Base-by-base conservation (phyloP, 2,329 filamentous ascomycete genomes). In the Pseudogymnoascus sp. region DNA sequence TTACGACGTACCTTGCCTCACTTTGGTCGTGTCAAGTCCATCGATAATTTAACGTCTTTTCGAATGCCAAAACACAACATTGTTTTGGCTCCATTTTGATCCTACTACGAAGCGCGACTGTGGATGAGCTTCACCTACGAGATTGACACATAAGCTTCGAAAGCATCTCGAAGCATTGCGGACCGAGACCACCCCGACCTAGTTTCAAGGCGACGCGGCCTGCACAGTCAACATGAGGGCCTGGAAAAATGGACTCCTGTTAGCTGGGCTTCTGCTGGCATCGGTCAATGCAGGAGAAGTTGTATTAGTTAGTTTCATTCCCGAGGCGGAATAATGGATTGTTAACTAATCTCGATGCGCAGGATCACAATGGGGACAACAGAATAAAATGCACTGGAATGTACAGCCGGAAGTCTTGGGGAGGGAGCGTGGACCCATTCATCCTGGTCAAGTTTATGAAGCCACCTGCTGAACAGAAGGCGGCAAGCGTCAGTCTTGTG, bases 331-430 rank as follows among this genome's bases (percentile, higher is more conserved):
- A 19, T 38, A 7, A 33, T 38, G 26, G 23, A 52, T 52, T 52
- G 15, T 19, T 30, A 28, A 10, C 38, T 33, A 18, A 23, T 10
- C 15, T 52, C 23, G 23, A 4, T 37, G 28, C 28, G 30, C 60
- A 95, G 89, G 86, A 90, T 72, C 81, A 94, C 71, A 83, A 84
- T 60, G 83, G 89, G 58, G 81, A 86, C 34, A 88, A 92, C 70
- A 80, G 84, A 69, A 89, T 96, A 76, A 83, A 87, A 82, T 96
- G 92, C 77, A 78, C 82, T 60, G 83, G 92, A 76, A 96, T 97
- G 92, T 97, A 96, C 77, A 92, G 89, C 75, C 86, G 84, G 71
- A 88, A 84, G 69, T 82, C 87, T 57, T 97, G 92, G 92, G 90
- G 90, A 67, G 92, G 92, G 61, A 82, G 84, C 34, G 82, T 90